Conservation (phyloP, 2,329 filamentous ascomycete species). For the Coniella lustricola region DNA sequence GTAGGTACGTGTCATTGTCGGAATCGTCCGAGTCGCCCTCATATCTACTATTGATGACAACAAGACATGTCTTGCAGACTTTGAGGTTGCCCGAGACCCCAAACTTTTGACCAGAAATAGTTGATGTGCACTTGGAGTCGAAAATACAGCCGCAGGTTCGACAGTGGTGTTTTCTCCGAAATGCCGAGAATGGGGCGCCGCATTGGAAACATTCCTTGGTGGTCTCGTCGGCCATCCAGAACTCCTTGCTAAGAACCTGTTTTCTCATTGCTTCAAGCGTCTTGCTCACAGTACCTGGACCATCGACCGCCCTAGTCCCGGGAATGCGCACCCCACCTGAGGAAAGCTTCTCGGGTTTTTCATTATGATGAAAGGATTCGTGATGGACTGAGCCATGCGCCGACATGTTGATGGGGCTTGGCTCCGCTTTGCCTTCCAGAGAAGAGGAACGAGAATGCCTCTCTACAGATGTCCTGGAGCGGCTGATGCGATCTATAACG, state of each 20-base stretch:
- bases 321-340: slow-evolving; percentile 46
- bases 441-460: slow-evolving; percentile 52
- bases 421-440: slow-evolving; percentile 48
- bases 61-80: slow-evolving; percentile 88
- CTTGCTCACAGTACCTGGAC: slow-evolving; percentile 52
- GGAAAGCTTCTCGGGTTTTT: slow-evolving; percentile 36
- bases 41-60: slow-evolving; percentile 82
- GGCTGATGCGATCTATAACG: slow-evolving; percentile 49
- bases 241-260: slow-evolving; percentile 87
- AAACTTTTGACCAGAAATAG: slow-evolving; percentile 83
- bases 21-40: slow-evolving; percentile 86
- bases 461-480: slow-evolving; percentile 34
- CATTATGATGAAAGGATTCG: slow-evolving; percentile 45
- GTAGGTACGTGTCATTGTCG: slow-evolving; percentile 65
- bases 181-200: slow-evolving; percentile 83
- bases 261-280: slow-evolving; percentile 68
- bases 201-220: slow-evolving; percentile 96
- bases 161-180: slow-evolving; percentile 94
- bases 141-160: slow-evolving; percentile 97
- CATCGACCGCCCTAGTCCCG: slow-evolving; percentile 49
- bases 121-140: slow-evolving; percentile 88
- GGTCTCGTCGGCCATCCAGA: slow-evolving; percentile 99
- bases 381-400: slow-evolving; percentile 53
- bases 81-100: slow-evolving; percentile 77
- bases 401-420: slow-evolving; percentile 51